Evolutionary conservation across 768 basidiomycete genomes (phyloP), one percentile per base, ranked within the genome.

Genomic region (Porphyrellus cyaneotinctus): DNA sequence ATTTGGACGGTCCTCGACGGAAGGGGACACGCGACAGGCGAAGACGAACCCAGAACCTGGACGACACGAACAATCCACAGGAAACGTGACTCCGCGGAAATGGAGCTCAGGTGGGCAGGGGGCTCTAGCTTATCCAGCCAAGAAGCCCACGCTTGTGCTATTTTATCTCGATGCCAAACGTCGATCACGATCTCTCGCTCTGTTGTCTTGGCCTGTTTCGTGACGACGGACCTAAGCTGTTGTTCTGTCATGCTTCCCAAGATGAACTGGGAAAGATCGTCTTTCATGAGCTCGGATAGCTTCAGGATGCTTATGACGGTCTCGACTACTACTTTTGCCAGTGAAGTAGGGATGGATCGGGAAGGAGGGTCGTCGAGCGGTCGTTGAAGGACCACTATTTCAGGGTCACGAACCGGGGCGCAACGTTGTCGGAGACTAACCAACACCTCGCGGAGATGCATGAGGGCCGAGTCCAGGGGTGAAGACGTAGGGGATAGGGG

Each of bases 401-500:
- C 69, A 13, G 69, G 57, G 58, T 90, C 88, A 32, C 85, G 78
- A 17, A 77, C 70, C 7, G 88, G 87, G 2, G 87, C 85, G 47
- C 86, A 88, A 43, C 87, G 80, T 60, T 80, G 66, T 17, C 76
- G 76, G 13, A 89, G 69, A 23, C 75, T 72, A 8, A 54, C 42
- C 12, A 88, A 67, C 11, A 83, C 69, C 47, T 85, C 83, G 28
- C 74, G 76, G 24, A 88, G 71, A 49, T 84, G 71, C 28, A 66
- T 68, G n/a, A 80, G 59, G 17, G 79, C 74, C 18, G 84, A 83
- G 41, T 78, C 75, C 15, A 89, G 72, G 0, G 86, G 87, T 1
- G 84, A 81, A 1, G 84, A 79, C 0, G 87, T 86, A 0, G 88
- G 88, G 2, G 85, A 74, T 12, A 84, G 69, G 0, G 83, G 87